A percentile compares a stretch with the other conserved stretches of the same genome.
Conservation (phyloP, 176 grass and related monocot genomes). For the Puccinellia tenuiflora region DNA sequence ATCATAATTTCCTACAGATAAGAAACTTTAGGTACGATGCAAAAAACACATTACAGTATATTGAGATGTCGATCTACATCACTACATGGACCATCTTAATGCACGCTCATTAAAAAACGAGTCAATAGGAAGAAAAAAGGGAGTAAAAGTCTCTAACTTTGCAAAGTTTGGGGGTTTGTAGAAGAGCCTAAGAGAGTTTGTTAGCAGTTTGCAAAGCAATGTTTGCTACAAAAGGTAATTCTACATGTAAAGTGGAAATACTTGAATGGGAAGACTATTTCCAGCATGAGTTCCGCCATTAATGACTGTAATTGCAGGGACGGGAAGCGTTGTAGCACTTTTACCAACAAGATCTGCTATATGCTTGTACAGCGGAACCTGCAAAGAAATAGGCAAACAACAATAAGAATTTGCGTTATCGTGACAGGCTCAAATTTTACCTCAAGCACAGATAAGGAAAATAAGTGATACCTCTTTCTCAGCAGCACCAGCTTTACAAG, state of each 20-base stretch:
- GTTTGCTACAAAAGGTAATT: conserved; percentile 6
- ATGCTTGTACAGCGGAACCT: conserved; percentile 95
- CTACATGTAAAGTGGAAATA: conserved; percentile 32
- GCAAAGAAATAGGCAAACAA: conserved; percentile 21
- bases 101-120: not conserved
- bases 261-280: conserved; percentile 72
- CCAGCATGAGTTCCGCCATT: conserved; percentile 90
- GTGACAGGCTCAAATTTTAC: not conserved
- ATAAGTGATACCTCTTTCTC: conserved; percentile 75
- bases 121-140: not conserved
- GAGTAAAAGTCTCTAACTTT: not conserved
- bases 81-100: conserved; percentile 6
- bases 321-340: conserved; percentile 62
- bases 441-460: not conserved
- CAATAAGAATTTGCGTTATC: not conserved
- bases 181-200: conserved; percentile 2
- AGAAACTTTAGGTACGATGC: conserved; percentile 2
- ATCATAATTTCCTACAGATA: conserved; percentile 95
- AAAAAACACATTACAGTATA: not conserved
- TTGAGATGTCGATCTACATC: not conserved
- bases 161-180: not conserved
- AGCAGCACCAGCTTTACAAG: conserved; percentile 94
- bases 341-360: conserved; percentile 92
- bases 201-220: not conserved
- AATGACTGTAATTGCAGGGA: conserved; percentile 85